Evolutionary conservation across 2,329 filamentous ascomycete species (phyloP).

Genomic region (Botrytis byssoidea): DNA sequence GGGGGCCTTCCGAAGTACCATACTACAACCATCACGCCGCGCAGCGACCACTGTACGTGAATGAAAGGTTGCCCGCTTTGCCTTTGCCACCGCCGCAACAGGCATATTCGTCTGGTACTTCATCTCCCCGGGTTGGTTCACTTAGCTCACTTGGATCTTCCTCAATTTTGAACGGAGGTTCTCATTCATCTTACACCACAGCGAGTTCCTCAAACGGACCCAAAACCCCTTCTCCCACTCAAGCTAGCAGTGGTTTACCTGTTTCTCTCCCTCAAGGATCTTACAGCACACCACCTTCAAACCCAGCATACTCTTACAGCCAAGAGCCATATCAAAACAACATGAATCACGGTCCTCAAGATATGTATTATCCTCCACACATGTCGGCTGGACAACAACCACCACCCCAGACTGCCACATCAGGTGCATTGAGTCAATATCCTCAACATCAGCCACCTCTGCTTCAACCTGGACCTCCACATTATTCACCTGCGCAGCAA

Average conservation of each 20-base stretch:
- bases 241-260: constrained; percentile 48
- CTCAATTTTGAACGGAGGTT: constrained; percentile 50
- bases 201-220: constrained; percentile 57
- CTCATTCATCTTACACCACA: constrained; percentile 55
- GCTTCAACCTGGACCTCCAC: constrained; percentile 67
- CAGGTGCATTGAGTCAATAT: constrained; percentile 72
- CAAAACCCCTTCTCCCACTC: constrained; percentile 75
- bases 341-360: constrained; percentile 82
- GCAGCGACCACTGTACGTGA: constrained; percentile 65
- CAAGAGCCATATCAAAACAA: constrained; percentile 44
- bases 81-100: constrained; percentile 64
- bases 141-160: constrained; percentile 57
- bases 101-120: constrained; percentile 66
- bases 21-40: constrained; percentile 68
- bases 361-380: constrained; percentile 83
- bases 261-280: constrained; percentile 42
- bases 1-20: constrained; percentile 68
- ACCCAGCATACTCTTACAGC: constrained; percentile 44
- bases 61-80: constrained; percentile 70
- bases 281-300: constrained; percentile 38
- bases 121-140: constrained; percentile 77
- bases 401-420: constrained; percentile 73
- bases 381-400: constrained; percentile 76
- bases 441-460: constrained; percentile 71
- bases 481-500: constrained; percentile 58